These are phyloP conservation scores for Psidium friedrichsthalianum DNA, from an alignment of 345 rosid species.

Conservation along the genomic window DNA sequence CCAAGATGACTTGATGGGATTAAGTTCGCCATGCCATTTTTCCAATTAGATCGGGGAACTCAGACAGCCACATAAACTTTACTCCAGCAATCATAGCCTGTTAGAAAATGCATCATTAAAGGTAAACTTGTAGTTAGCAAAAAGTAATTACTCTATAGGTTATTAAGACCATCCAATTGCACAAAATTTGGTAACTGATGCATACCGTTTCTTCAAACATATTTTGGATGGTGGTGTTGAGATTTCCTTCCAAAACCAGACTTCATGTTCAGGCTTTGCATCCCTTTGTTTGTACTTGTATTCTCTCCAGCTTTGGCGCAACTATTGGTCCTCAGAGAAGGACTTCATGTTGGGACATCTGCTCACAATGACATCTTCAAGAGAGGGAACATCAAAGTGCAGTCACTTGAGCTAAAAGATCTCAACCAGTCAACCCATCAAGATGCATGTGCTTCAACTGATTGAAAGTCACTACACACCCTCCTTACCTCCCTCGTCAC, in stretches of 20 bases:
- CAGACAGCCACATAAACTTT: fast-evolving
- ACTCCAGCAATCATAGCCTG: neutral
- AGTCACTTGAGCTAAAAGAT: neutral
- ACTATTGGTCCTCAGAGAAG: fast-evolving
- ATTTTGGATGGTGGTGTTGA: neutral
- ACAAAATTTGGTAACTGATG: fast-evolving
- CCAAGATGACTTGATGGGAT: neutral
- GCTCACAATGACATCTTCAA: neutral
- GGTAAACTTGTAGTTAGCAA: neutral
- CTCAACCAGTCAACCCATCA: neutral
- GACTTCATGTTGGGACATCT: neutral
- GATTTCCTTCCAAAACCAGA: neutral
- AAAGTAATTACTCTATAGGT: neutral
- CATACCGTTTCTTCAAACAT: neutral
- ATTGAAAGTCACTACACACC: neutral
- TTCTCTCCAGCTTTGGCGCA: neutral
- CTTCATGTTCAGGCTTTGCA: no score
- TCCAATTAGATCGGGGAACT: neutral
- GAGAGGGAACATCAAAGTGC: neutral
- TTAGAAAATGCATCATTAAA: neutral
- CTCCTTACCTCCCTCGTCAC: neutral
- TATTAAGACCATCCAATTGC: neutral
- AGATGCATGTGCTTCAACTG: neutral
- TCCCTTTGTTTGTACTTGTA: neutral
- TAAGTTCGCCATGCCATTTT: neutral